These are phyloP conservation scores for Castanospermum australe DNA, from an alignment of 306 rosid genomes.

Conservation along the genomic window DNA sequence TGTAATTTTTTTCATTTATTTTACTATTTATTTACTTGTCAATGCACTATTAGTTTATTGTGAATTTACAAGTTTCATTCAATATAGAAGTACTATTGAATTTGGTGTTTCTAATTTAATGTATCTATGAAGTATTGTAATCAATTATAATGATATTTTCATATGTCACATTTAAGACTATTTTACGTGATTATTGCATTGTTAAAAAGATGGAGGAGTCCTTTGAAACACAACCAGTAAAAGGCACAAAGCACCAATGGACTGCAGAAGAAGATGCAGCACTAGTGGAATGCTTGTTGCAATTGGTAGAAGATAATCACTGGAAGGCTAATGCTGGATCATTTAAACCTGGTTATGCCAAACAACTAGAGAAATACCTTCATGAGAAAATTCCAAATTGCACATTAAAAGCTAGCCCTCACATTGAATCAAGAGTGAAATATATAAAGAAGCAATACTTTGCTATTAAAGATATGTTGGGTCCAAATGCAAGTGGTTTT, in stretches of 20 bases:
- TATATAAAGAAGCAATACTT: background rate
- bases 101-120: background rate
- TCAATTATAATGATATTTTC: background rate
- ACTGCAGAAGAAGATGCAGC: no score
- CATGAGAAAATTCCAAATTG: background rate
- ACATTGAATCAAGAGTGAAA: constrained; percentile 8
- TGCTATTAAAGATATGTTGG: background rate
- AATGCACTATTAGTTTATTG: no score
- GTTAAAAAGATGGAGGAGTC: background rate
- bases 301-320: no score
- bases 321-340: background rate
- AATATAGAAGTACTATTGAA: background rate
- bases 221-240: no score
- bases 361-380: background rate
- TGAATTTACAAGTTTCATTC: background rate
- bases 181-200: background rate
- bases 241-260: no score
- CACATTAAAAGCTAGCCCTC: background rate
- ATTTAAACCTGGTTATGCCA: background rate
- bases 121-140: background rate
- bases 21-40: background rate
- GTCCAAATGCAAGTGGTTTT: constrained; percentile 4
- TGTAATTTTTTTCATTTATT: background rate
- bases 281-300: no score
- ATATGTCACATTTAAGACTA: background rate